Evolutionary conservation across 2,329 filamentous ascomycete genomes (phyloP).

Genomic region (Claviceps paspali): DNA sequence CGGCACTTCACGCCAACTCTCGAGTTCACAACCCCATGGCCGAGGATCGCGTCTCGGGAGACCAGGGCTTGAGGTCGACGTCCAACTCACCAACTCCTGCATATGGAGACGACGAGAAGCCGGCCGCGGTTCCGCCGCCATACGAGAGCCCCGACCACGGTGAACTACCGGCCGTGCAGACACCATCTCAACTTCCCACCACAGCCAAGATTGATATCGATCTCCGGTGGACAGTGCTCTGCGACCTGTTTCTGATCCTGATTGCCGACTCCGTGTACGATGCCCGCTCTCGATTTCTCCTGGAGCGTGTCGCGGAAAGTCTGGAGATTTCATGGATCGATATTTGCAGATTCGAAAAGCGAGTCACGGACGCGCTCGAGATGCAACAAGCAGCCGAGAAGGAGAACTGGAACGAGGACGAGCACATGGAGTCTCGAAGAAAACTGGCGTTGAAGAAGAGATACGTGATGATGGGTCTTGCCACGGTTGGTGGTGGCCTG

Average conservation of each 20-base stretch:
- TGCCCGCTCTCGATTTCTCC: constrained; percentile 64
- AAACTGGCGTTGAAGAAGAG: constrained; percentile 70
- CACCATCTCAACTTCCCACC: constrained; percentile 65
- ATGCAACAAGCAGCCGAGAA: constrained; percentile 93
- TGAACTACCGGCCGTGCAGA: constrained; percentile 64
- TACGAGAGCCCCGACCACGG: constrained; percentile 51
- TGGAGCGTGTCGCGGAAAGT: constrained; percentile 69
- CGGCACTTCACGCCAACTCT: constrained; percentile 78
- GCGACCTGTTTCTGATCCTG: constrained; percentile 87
- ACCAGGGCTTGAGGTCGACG: constrained; percentile 8
- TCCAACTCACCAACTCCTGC: constrained; percentile 10
- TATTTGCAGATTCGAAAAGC: constrained; percentile 92
- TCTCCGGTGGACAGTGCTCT: constrained; percentile 89
- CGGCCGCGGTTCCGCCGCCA: constrained; percentile 38
- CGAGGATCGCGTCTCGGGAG: constrained; percentile 18
- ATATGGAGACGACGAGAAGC: constrained; percentile 25
- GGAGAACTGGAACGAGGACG: constrained; percentile 95
- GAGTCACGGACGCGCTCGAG: constrained; percentile 88
- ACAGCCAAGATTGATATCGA: constrained; percentile 87
- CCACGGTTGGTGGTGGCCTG: constrained; percentile 84
- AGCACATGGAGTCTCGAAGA: constrained; percentile 74
- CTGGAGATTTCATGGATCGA: constrained; percentile 80
- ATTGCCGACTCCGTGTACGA: constrained; percentile 95
- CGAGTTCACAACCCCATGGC: constrained; percentile 87
- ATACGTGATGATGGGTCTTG: constrained; percentile 90